phyloP scores from a whole-genome alignment of 2,329 filamentous ascomycete species.

The Biscogniauxia mediterranea region DNA sequence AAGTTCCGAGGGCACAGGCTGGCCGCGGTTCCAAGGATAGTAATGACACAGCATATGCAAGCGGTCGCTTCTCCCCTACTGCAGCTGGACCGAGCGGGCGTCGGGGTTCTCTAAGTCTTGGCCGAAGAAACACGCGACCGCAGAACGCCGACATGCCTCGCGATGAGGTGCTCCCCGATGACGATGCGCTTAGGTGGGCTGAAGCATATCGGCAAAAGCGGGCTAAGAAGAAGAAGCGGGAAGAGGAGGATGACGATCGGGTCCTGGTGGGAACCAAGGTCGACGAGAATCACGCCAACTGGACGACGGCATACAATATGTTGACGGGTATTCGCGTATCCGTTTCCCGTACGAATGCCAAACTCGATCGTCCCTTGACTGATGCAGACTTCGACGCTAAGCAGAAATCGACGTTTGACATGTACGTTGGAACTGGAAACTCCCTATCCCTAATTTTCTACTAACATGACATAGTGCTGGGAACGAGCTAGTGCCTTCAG shows the following conservation, averaged over 20 bases:
- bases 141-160: constrained; percentile 80
- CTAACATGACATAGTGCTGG: constrained; percentile 65
- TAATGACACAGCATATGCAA: constrained; percentile 63
- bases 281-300: constrained; percentile 95
- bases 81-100: constrained; percentile 58
- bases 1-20: constrained; percentile 72
- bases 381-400: constrained; percentile 90
- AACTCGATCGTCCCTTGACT: constrained; percentile 86
- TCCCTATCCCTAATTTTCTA: constrained; percentile 2
- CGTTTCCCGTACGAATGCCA: constrained; percentile 93
- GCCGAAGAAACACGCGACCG: constrained; percentile 76
- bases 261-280: constrained; percentile 97
- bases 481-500: constrained; percentile 94
- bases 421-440: constrained; percentile 55
- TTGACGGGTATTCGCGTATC: constrained; percentile 96
- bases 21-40: constrained; percentile 71
- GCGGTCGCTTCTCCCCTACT: constrained; percentile 77
- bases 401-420: constrained; percentile 98
- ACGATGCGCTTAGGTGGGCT: constrained; percentile 88
- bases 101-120: constrained; percentile 80
- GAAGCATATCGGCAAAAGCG: constrained; percentile 91
- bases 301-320: constrained; percentile 99
- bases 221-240: constrained; percentile 80
- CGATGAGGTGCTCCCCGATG: constrained; percentile 82
- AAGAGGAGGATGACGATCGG: constrained; percentile 88